Conservation (phyloP, 176 grass and related monocot genomes). For the Rhynchospora pubera region DNA sequence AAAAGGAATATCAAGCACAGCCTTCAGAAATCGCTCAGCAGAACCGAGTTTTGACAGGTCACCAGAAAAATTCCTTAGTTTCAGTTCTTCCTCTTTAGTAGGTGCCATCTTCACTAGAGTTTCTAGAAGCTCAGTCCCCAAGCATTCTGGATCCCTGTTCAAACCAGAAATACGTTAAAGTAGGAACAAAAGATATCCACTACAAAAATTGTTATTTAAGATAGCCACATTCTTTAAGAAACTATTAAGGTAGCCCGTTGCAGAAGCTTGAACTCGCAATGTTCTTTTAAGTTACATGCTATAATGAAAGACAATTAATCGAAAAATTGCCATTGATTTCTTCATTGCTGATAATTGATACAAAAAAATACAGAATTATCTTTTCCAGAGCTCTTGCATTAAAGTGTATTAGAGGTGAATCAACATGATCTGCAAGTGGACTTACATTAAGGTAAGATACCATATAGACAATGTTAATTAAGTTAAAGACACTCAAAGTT, state of each 20-base stretch:
- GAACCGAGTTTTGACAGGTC: conserved; percentile 74
- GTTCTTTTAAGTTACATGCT: neutral
- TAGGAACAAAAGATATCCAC: neutral
- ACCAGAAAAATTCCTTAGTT: conserved; percentile 64
- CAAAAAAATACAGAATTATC: no score
- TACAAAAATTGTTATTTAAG: neutral
- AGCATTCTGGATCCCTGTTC: conserved; percentile 71
- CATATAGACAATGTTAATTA: no score
- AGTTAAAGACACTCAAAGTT: no score
- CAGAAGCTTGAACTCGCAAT: neutral
- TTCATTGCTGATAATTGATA: neutral
- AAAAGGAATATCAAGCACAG: conserved; percentile 87
- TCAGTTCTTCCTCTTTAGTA: conserved; percentile 94
- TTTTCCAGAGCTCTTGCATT: no score
- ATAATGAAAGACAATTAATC: neutral
- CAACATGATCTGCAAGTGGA: no score
- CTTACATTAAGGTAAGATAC: no score
- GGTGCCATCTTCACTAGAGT: conserved; percentile 98
- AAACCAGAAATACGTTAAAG: neutral
- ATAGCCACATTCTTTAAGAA: neutral
- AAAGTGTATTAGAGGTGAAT: no score
- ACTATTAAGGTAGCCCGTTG: neutral
- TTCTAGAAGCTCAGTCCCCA: conserved; percentile 91
- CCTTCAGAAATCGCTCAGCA: conserved; percentile 81
- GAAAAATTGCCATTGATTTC: neutral